These are phyloP conservation scores for Pseudogymnoascus sp. DNA, from an alignment of 2,329 filamentous ascomycete genomes.

Conservation along the genomic window DNA sequence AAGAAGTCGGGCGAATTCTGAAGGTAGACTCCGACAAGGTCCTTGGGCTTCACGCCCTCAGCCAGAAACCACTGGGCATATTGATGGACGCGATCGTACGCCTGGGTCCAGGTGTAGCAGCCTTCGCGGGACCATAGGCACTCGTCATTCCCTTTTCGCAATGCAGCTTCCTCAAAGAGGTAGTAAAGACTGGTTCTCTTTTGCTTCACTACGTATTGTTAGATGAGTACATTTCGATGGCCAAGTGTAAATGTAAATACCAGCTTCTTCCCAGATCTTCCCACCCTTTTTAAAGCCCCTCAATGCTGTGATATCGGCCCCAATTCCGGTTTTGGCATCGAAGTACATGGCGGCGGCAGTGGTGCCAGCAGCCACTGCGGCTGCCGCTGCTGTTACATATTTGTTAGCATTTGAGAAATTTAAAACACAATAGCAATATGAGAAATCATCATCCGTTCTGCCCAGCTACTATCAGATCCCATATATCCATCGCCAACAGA, in stretches of 20 bases:
- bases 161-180: constrained; percentile 50
- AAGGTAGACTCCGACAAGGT: constrained; percentile 59
- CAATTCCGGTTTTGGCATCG: constrained; percentile 61
- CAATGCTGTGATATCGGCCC: constrained; percentile 50
- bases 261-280: constrained; percentile 39
- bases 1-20: constrained; percentile 60
- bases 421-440: neutral
- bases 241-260: constrained; percentile 32
- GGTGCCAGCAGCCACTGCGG: constrained; percentile 26
- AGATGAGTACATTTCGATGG: constrained; percentile 12
- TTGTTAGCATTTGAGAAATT: neutral
- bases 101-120: constrained; percentile 50
- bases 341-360: constrained; percentile 49
- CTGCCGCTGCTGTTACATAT: constrained; percentile 16
- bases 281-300: constrained; percentile 34
- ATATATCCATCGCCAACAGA: neutral
- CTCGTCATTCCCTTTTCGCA: constrained; percentile 42
- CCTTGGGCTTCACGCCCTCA: constrained; percentile 48
- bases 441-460: neutral
- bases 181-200: constrained; percentile 57
- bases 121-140: constrained; percentile 61
- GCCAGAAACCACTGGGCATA: constrained; percentile 55
- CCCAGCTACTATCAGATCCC: neutral
- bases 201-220: constrained; percentile 34
- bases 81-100: constrained; percentile 48